Percentiles rank a stretch among this genome's conserved stretches.
These are phyloP conservation scores for Grosmannia serpens DNA, from an alignment of 2,329 filamentous ascomycete species.

Conservation along the genomic window DNA sequence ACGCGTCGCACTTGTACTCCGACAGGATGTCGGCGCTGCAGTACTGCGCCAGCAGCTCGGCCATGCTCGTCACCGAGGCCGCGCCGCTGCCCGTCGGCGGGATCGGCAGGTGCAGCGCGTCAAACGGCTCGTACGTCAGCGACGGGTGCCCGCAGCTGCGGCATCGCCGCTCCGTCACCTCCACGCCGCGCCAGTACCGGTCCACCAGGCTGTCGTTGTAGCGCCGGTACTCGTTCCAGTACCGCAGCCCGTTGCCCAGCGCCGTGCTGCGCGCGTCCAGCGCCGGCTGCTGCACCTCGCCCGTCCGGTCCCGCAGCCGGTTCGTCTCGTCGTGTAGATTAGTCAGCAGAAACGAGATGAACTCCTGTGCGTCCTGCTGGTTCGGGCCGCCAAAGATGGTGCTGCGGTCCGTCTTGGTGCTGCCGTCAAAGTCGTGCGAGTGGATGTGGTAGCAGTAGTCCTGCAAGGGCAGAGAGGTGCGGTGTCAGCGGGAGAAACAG, in stretches of 20 bases:
- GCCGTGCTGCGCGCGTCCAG: conserved; percentile 17
- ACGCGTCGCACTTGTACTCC: conserved; percentile 64
- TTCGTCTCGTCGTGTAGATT: conserved; percentile 83
- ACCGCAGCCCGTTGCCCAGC: conserved; percentile 52
- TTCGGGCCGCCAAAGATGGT: conserved; percentile 54
- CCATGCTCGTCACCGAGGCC: conserved; percentile 22
- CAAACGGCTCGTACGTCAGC: conserved; percentile 32
- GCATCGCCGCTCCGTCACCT: conserved; percentile 61
- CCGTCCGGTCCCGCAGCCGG: conserved; percentile 29
- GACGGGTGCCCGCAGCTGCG: conserved; percentile 41
- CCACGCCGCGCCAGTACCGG: conserved; percentile 67
- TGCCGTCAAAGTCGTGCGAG: conserved; percentile 18
- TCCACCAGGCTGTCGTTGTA: conserved; percentile 67
- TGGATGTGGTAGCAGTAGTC: conserved; percentile 57
- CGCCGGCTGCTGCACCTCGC: conserved; percentile 13
- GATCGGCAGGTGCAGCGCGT: conserved; percentile 41
- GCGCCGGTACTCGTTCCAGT: conserved; percentile 62
- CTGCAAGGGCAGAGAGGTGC: conserved; percentile 19
- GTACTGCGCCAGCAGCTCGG: conserved; percentile 60
- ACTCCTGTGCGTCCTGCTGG: conserved; percentile 90
- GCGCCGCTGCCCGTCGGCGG: conserved; percentile 10
- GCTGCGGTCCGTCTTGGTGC: conserved; percentile 23
- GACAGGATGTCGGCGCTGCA: conserved; percentile 55
- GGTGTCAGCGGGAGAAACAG: not conserved
- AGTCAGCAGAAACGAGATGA: conserved; percentile 70